A percentile compares a stretch with the other conserved stretches of the same genome.
Evolutionary conservation across 805 yeast genomes (phyloP).

Genomic region (Candida fluviatilis): DNA sequence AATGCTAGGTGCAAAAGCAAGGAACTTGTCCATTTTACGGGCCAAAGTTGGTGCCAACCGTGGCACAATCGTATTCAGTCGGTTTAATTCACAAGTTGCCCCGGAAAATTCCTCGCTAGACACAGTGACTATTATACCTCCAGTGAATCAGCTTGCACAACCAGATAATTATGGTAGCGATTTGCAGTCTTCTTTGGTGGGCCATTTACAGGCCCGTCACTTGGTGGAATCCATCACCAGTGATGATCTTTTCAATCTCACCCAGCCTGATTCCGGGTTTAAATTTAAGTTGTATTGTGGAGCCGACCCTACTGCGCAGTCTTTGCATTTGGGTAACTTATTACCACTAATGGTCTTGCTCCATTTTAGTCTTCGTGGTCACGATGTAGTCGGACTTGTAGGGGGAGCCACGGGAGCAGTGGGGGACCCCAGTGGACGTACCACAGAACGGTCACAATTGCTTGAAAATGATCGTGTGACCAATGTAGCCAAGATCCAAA

Average conservation of each 20-base stretch:
- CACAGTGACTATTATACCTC: conserved; percentile 37
- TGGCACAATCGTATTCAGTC: background rate
- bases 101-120: conserved; percentile 18
- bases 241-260: conserved; percentile 33
- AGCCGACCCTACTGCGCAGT: conserved; percentile 91
- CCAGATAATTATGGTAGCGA: conserved; percentile 18
- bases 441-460: conserved; percentile 65
- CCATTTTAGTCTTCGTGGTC: conserved; percentile 84
- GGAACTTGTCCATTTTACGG: background rate
- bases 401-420: conserved; percentile 96
- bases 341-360: conserved; percentile 81
- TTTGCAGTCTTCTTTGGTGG: conserved; percentile 26
- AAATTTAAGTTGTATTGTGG: conserved; percentile 78
- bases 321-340: conserved; percentile 87
- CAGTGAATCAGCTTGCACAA: conserved; percentile 21
- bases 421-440: conserved; percentile 95
- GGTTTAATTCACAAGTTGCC: conserved; percentile 5
- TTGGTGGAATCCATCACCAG: conserved; percentile 36
- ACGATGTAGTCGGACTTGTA: conserved; percentile 74
- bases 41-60: background rate
- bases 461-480: conserved; percentile 44
- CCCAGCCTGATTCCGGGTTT: conserved; percentile 19
- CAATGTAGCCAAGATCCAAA: conserved; percentile 57
- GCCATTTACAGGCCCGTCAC: conserved; percentile 32
- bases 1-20: background rate